Conservation (phyloP, 108 stramenopile species). For the Discostella pseudostelligera region DNA sequence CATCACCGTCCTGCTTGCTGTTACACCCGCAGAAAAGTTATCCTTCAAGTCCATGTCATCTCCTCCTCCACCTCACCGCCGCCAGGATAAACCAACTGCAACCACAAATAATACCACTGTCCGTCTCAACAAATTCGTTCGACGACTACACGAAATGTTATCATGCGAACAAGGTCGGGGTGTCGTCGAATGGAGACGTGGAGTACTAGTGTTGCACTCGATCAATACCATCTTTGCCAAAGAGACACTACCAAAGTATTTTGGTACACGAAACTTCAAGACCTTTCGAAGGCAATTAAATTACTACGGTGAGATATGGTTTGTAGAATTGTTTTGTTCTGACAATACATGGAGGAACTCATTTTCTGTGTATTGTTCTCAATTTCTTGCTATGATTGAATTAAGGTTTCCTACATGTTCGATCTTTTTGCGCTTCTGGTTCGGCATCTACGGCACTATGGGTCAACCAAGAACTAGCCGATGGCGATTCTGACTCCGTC, state of each 20-base stretch:
- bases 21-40: constrained; percentile 1
- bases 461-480: constrained; percentile 79
- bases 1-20: not conserved
- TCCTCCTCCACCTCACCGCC: not conserved
- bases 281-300: constrained; percentile 89
- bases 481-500: constrained; percentile 50
- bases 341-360: not conserved
- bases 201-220: constrained; percentile 82
- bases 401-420: constrained; percentile 88
- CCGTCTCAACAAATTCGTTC: constrained; percentile 85
- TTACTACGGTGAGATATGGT: constrained; percentile 27
- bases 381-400: constrained; percentile 26
- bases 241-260: constrained; percentile 86
- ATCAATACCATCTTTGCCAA: constrained; percentile 76
- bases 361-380: not conserved
- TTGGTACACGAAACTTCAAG: constrained; percentile 92
- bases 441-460: constrained; percentile 65
- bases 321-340: not conserved
- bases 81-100: too few species aligned
- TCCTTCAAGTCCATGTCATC: not conserved
- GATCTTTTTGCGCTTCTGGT: constrained; percentile 67
- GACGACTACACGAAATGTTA: constrained; percentile 81
- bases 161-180: constrained; percentile 59
- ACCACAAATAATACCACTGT: constrained; percentile 6
- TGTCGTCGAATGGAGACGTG: constrained; percentile 83